Base-by-base conservation (phyloP, 2,329 filamentous ascomycete genomes). In the Penicillium sp. region DNA sequence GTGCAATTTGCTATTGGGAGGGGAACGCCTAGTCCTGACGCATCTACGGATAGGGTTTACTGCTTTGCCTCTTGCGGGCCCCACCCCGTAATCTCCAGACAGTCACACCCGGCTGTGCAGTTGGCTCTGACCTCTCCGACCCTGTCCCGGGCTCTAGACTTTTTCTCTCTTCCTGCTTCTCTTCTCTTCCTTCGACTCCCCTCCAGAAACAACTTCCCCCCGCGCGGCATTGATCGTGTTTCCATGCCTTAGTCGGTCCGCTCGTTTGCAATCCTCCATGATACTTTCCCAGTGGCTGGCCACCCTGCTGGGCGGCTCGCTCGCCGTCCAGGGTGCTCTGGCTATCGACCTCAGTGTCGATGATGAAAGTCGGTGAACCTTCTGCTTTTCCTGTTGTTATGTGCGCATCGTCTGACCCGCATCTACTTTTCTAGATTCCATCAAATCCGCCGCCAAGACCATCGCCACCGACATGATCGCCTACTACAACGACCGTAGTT, bases 391-490 rank as follows among this genome's bases (percentile, higher is more conserved):
- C 28, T 15, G 23, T 31, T n/a, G 27, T 36, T 15, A 7, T 27
- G 37, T 41, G 21, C 17, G n/a, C 29, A 13, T 4, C 35, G 16
- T 25, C 45, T 48, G 18, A 48, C 29, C 30, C 38, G 16, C 21
- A 11, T 18, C 25, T 37, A 25, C 17, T 26, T n/a, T 23, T 26
- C 5, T 36, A 62, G 58, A 47, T 28, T 65, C 64, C 3, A 53
- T 70, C 25, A 63, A 64, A 42, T 48, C 50, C 3, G 63, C 61
- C 11, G 59, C 64, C 11, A 57, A 62, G 21, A 62, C 54, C 1
- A 56, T 65, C 28, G 65, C 67, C 13, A 57, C 56, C 33, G 62
- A 64, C 18, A 68, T 69, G 62, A 67, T 69, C 54, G 48, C 52
- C 13, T 56, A 53, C 36, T 70, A 70, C 43, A 56, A 62, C 20